Conservation (phyloP, 176 grass and related monocot species). For the Elymus sibiricus region DNA sequence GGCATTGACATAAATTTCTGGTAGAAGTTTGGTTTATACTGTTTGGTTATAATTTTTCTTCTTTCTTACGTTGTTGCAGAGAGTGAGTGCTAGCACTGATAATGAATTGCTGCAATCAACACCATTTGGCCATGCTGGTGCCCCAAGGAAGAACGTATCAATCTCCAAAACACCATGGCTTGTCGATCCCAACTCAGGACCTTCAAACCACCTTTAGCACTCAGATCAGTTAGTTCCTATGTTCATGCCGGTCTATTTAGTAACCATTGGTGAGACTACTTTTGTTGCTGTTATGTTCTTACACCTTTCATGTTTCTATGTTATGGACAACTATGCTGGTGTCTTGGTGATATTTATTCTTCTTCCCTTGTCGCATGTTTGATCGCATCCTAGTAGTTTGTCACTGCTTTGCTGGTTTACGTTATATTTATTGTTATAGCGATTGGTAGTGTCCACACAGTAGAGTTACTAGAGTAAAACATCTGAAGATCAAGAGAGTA, state of each 20-base stretch:
- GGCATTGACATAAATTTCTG: background rate
- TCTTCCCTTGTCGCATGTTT: background rate
- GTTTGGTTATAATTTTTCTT: slow-evolving; percentile 9
- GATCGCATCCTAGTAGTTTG: slow-evolving; percentile 3
- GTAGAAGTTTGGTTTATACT: background rate
- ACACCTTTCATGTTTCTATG: slow-evolving; percentile 16
- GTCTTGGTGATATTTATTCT: slow-evolving; percentile 14
- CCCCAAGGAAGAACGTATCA: slow-evolving; percentile 10
- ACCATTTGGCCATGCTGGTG: slow-evolving; percentile 25
- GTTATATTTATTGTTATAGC: background rate
- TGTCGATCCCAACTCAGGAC: slow-evolving; percentile 27
- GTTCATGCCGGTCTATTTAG: slow-evolving; percentile 9
- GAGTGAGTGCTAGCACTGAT: slow-evolving; percentile 21
- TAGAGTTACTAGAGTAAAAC: background rate
- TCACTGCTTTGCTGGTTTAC: slow-evolving; percentile 1
- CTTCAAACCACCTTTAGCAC: slow-evolving; percentile 33
- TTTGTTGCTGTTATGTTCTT: slow-evolving; percentile 6
- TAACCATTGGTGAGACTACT: slow-evolving; percentile 26
- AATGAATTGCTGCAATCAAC: slow-evolving; percentile 44
- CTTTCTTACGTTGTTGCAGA: slow-evolving; percentile 32
- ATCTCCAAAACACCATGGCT: slow-evolving; percentile 17
- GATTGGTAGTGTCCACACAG: background rate
- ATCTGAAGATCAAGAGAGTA: background rate
- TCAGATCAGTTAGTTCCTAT: slow-evolving; percentile 25
- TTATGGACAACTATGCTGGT: background rate